Percentiles rank a stretch among this genome's conserved stretches.
Conservation (phyloP, 1,139 yeast genomes). For the Blastobotrys raffinosifermentans region DNA sequence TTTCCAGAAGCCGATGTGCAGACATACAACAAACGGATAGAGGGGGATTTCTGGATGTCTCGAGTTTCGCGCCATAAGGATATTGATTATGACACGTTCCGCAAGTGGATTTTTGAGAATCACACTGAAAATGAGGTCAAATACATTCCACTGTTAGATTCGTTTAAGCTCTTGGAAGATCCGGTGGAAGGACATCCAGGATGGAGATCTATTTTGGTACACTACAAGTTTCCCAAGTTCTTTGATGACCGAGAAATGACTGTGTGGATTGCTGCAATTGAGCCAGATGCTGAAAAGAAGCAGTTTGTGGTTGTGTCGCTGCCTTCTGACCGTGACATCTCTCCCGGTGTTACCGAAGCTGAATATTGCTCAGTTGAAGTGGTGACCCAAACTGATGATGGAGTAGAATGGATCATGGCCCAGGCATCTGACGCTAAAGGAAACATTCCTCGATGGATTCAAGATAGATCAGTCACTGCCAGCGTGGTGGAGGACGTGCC, state of each 20-base stretch:
- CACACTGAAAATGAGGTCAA: conserved; percentile 36
- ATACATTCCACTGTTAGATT: conserved; percentile 37
- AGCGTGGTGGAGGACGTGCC: conserved; percentile 68
- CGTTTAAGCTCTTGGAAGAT: conserved; percentile 28
- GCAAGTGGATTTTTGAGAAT: conserved; percentile 27
- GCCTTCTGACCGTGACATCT: conserved; percentile 34
- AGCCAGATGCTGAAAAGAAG: conserved; percentile 27
- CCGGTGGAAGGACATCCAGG: background rate
- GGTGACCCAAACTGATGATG: conserved; percentile 37
- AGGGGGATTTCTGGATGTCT: conserved; percentile 43
- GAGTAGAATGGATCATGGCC: conserved; percentile 59
- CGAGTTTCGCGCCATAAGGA: conserved; percentile 38
- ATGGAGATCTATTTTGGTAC: conserved; percentile 34
- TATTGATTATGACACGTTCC: conserved; percentile 29
- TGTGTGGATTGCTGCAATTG: conserved; percentile 47
- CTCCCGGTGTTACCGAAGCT: conserved; percentile 27
- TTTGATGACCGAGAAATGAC: conserved; percentile 49
- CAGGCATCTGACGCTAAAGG: conserved; percentile 65
- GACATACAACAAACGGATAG: conserved; percentile 33
- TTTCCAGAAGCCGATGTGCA: conserved; percentile 27
- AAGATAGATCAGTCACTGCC: conserved; percentile 47
- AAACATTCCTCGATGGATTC: conserved; percentile 56
- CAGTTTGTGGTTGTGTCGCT: conserved; percentile 49
- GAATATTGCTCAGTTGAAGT: conserved; percentile 56
- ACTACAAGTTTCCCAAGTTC: conserved; percentile 48